Conservation (phyloP, 306 rosid genomes). For the Gillenia trifoliata region DNA sequence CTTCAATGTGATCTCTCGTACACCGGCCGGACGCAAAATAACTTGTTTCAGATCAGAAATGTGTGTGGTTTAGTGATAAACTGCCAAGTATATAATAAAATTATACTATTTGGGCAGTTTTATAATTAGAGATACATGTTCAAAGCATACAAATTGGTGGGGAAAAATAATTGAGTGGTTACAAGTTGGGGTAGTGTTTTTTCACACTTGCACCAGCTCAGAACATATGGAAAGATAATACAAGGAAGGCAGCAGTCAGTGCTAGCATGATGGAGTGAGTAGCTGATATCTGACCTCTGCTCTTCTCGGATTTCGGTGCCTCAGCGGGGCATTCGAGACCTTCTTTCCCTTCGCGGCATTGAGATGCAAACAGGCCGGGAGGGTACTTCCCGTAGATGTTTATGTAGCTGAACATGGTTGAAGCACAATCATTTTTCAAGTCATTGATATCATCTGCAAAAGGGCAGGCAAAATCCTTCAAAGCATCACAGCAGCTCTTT, state of each 20-base stretch:
- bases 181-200: neutral
- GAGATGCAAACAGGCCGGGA: constrained; percentile 73
- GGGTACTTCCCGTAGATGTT: constrained; percentile 83
- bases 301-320: neutral
- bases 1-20: no score
- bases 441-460: constrained; percentile 36
- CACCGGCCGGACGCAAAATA: no score
- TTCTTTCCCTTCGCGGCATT: constrained; percentile 55
- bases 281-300: constrained; percentile 12
- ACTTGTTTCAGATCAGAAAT: neutral
- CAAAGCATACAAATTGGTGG: neutral
- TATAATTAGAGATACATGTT: neutral
- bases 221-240: constrained; percentile 25
- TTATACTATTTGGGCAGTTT: neutral
- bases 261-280: constrained; percentile 18
- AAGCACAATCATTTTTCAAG: constrained; percentile 45
- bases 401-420: constrained; percentile 88
- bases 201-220: constrained; percentile 16
- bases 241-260: constrained; percentile 17
- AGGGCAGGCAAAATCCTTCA: constrained; percentile 85
- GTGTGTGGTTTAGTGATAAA: neutral
- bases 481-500: constrained; percentile 56
- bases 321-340: constrained; percentile 55
- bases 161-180: neutral
- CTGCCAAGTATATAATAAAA: neutral